phyloP scores from a whole-genome alignment of 2,329 filamentous ascomycete species.

The Ophiosphaerella narmari region DNA sequence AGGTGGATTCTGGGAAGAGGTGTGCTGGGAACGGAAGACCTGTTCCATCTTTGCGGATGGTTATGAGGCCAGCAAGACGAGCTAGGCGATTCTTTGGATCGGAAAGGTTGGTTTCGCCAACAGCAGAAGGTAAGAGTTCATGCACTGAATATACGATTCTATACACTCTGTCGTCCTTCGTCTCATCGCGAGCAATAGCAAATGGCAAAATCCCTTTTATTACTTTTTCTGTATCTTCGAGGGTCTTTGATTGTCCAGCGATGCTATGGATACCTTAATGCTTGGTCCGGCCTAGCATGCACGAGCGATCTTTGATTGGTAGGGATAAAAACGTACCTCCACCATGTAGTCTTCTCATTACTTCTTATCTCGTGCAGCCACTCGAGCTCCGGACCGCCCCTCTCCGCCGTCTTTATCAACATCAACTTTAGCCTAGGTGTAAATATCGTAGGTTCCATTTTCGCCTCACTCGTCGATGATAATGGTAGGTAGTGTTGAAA shows the following conservation, averaged over 20 bases:
- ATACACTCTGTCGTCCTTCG: conserved; percentile 7
- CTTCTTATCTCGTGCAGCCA: conserved; percentile 42
- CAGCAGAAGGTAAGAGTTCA: not conserved
- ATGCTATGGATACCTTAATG: conserved; percentile 23
- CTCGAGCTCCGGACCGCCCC: conserved; percentile 38
- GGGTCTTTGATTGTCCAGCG: conserved; percentile 24
- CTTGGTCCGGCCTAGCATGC: no score
- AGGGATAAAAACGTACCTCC: conserved; percentile 30
- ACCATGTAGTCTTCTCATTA: conserved; percentile 33
- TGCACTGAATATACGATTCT: conserved; percentile 35
- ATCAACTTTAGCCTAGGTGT: conserved; percentile 40
- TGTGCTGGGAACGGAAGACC: conserved; percentile 14
- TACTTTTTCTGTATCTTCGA: conserved; percentile 34
- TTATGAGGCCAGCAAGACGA: conserved; percentile 18
- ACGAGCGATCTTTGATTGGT: no score
- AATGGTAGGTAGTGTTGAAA: no score
- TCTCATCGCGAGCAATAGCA: conserved; percentile 6
- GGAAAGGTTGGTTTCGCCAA: no score
- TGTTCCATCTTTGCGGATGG: conserved; percentile 15
- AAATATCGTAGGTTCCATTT: conserved; percentile 32
- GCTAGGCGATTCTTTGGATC: conserved; percentile 1
- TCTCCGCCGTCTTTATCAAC: conserved; percentile 31
- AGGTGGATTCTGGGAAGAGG: conserved; percentile 9
- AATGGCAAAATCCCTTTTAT: conserved; percentile 19
- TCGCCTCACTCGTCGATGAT: not conserved